Percentiles rank a stretch among this genome's conserved stretches.
phyloP scores from a whole-genome alignment of 441 rosid genomes.

The Gossypium gossypioides region DNA sequence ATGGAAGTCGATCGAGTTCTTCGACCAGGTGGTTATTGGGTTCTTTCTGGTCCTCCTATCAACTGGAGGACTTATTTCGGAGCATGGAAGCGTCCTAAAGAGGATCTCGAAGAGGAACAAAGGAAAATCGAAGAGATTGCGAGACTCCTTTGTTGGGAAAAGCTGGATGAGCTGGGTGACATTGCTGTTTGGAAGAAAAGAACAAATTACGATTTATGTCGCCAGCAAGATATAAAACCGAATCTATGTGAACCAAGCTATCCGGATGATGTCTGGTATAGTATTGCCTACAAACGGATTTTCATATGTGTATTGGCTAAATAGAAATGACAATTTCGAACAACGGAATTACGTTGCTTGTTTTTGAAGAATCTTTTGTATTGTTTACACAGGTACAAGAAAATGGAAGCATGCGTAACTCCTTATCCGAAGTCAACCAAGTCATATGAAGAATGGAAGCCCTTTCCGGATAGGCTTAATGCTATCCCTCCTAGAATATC shows the following conservation, averaged over 20 bases:
- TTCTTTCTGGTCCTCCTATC: conserved; percentile 42
- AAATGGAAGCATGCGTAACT: conserved; percentile 37
- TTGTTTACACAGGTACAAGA: conserved; percentile 26
- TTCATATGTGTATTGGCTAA: neutral
- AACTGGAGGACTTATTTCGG: conserved; percentile 32
- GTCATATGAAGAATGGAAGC: conserved; percentile 25
- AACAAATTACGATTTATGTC: conserved; percentile 26
- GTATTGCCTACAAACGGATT: neutral
- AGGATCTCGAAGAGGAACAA: conserved; percentile 38
- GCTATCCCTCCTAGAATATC: conserved; percentile 30
- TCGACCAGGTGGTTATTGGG: conserved; percentile 51
- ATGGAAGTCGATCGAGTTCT: conserved; percentile 49
- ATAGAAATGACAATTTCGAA: neutral
- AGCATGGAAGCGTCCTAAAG: conserved; percentile 29
- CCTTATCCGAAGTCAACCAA: conserved; percentile 25
- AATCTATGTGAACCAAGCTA: conserved; percentile 22
- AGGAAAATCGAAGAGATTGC: conserved; percentile 35
- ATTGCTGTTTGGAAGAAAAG: conserved; percentile 40
- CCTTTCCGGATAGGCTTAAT: conserved; percentile 31
- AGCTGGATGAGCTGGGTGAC: conserved; percentile 40
- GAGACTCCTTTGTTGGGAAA: conserved; percentile 44
- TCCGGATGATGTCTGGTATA: conserved; percentile 35
- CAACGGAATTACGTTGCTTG: neutral
- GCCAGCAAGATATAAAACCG: conserved; percentile 18
- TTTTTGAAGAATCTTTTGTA: neutral